A percentile compares a stretch with the other conserved stretches of the same genome.
These are phyloP conservation scores for Lachnellula willkommii DNA, from an alignment of 2,329 filamentous ascomycete species.

Conservation along the genomic window DNA sequence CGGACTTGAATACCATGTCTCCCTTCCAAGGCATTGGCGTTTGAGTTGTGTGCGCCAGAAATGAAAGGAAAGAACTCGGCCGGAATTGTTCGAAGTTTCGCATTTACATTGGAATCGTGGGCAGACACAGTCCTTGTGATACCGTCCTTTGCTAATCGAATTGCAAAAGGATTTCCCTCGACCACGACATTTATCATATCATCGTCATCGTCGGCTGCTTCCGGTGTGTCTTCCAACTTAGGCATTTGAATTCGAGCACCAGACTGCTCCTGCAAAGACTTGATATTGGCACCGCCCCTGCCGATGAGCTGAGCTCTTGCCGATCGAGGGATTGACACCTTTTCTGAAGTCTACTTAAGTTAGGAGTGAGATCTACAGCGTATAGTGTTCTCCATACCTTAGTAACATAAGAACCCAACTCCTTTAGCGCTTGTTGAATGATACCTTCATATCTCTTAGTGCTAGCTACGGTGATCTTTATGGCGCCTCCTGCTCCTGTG, in stretches of 20 bases:
- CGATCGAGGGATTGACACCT: slow-evolving; percentile 76
- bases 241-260: slow-evolving; percentile 89
- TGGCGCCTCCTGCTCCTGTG: slow-evolving; percentile 62
- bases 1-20: slow-evolving; percentile 73
- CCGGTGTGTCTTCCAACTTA: slow-evolving; percentile 61
- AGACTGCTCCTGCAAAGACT: slow-evolving; percentile 81
- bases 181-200: slow-evolving; percentile 83
- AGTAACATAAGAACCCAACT: slow-evolving; percentile 52
- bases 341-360: slow-evolving; percentile 53
- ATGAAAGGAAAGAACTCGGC: slow-evolving; percentile 95
- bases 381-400: background rate
- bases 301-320: slow-evolving; percentile 89
- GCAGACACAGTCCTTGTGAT: slow-evolving; percentile 86
- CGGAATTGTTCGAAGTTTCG: slow-evolving; percentile 77
- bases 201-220: slow-evolving; percentile 61
- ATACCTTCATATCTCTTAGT: slow-evolving; percentile 60
- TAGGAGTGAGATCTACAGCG: too few relatives aligned
- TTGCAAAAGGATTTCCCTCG: slow-evolving; percentile 86
- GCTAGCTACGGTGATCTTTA: slow-evolving; percentile 81
- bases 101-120: slow-evolving; percentile 73
- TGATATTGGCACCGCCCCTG: slow-evolving; percentile 82
- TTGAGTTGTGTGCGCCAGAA: slow-evolving; percentile 68
- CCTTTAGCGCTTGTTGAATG: slow-evolving; percentile 82
- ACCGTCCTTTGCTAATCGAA: slow-evolving; percentile 74
- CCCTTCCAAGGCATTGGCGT: slow-evolving; percentile 63